Conservation (phyloP, 2,329 filamentous ascomycete genomes). For the Alternaria triticimaculans region DNA sequence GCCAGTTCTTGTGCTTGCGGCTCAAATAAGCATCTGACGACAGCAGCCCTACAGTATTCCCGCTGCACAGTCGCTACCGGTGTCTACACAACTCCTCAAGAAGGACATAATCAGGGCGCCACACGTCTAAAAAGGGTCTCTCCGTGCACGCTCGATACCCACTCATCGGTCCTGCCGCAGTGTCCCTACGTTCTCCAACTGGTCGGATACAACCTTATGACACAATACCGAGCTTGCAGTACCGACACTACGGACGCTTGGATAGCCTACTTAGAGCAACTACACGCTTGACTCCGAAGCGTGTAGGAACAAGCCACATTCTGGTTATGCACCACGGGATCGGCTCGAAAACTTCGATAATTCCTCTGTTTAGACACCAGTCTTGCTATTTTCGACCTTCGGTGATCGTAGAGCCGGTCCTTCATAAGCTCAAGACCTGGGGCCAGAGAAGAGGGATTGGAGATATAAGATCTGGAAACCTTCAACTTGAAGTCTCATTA, state of each 20-base stretch:
- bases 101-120: conserved; percentile 29
- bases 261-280: conserved; percentile 12
- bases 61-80: conserved; percentile 23
- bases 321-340: conserved; percentile 33
- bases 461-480: conserved; percentile 33
- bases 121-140: conserved; percentile 36
- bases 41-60: conserved; percentile 38
- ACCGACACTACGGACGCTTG: conserved; percentile 9
- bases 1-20: conserved; percentile 35
- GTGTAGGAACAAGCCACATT: conserved; percentile 24
- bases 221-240: conserved; percentile 19
- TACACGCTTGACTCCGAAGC: conserved; percentile 29
- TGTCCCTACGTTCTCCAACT: conserved; percentile 24
- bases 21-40: conserved; percentile 49
- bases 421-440: conserved; percentile 13
- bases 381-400: conserved; percentile 31
- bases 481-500: conserved; percentile 18
- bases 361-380: conserved; percentile 27
- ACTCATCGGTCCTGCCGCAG: conserved; percentile 26
- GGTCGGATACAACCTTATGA: conserved; percentile 18
- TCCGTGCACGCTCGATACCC: conserved; percentile 21
- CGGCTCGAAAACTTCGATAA: conserved; percentile 30
- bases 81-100: conserved; percentile 19
- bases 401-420: conserved; percentile 22
- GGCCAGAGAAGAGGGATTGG: conserved; percentile 9